Evolutionary conservation across 805 yeast species (phyloP), one percentile per base, ranked within the genome.

Genomic region (Ogataea pini): DNA sequence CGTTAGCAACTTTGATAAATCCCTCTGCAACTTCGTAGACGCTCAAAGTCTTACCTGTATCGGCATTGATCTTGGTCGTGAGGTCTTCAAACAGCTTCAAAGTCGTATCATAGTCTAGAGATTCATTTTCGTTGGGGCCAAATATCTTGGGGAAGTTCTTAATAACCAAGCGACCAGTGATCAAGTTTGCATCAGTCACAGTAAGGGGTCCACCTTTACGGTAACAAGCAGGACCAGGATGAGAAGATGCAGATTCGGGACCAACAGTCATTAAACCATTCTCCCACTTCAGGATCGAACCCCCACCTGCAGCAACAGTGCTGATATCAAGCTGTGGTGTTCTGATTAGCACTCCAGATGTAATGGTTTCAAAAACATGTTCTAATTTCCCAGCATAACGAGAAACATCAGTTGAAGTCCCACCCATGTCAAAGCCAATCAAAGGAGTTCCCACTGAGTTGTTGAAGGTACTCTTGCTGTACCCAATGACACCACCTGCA

Each of bases 401-500:
- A 8, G 89, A 81, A 2, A 86, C 90, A 68, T 88, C 96, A 1
- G 96, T 87, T 0, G 91, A 85, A 1, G 96, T 87, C 37, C 96
- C 96, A 44, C 96, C 96, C 90, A 87, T 86, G 65, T 87, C 96
- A 58, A 88, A 85, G 0, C 94, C 94, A 48, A 87, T 78, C 38
- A 85, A 72, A 0, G 95, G 89, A 17, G 75, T 73, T 13, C 68
- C 67, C 45, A 74, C 75, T 12, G 64, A 55, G 1, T 66, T 62
- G 50, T 79, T 73, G 61, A 74, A 89, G 49, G 95, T 86, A 0
- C 97, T 90, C 42, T 79, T 76, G 0, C 96, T 86, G 59, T 82
- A 87, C 0, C 97, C 98, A 25, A 91, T 96, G 48, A 91, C 95
- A 39, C 98, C 98, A 25, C 97, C 98, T n/a, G 97, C 98, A 3